Conservation (phyloP, 148 eudicot species). For the Fagopyrum homotropicum region DNA sequence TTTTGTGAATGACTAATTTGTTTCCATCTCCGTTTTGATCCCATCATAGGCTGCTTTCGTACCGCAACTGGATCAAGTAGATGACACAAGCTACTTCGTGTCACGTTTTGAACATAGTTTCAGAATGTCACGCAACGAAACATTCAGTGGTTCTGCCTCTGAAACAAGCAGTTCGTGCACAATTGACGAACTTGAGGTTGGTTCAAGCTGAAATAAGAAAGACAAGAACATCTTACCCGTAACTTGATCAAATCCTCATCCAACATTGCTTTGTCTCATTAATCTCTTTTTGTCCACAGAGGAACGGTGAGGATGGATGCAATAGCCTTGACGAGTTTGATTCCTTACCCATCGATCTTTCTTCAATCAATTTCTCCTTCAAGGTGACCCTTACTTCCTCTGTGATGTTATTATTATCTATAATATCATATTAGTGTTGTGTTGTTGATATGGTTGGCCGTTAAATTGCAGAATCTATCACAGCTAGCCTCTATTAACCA, state of each 20-base stretch:
- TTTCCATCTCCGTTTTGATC: conserved; percentile 2
- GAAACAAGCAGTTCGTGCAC: conserved; percentile 30
- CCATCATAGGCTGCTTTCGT: conserved; percentile 52
- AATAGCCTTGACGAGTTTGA: conserved; percentile 45
- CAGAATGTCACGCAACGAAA: conserved; percentile 24
- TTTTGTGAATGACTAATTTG: conserved; percentile 2
- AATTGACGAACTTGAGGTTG: conserved; percentile 38
- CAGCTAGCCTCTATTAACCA: conserved; percentile 65
- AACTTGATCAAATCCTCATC: background rate
- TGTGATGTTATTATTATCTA: background rate
- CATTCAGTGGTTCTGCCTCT: conserved; percentile 37
- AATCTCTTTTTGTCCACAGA: conserved; percentile 13
- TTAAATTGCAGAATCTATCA: conserved; percentile 47
- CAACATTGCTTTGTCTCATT: background rate
- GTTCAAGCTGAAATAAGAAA: background rate
- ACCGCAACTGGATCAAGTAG: conserved; percentile 46
- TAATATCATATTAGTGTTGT: background rate
- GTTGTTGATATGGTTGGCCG: background rate
- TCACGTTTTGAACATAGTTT: conserved; percentile 38
- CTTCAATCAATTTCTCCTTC: conserved; percentile 58
- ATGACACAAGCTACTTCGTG: conserved; percentile 71
- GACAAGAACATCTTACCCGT: background rate
- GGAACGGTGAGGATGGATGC: conserved; percentile 31
- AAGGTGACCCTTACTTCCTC: conserved; percentile 33
- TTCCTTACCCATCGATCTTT: conserved; percentile 39